phyloP scores from a whole-genome alignment of 2,329 filamentous ascomycete genomes.

The Pestalotiopsis fici region DNA sequence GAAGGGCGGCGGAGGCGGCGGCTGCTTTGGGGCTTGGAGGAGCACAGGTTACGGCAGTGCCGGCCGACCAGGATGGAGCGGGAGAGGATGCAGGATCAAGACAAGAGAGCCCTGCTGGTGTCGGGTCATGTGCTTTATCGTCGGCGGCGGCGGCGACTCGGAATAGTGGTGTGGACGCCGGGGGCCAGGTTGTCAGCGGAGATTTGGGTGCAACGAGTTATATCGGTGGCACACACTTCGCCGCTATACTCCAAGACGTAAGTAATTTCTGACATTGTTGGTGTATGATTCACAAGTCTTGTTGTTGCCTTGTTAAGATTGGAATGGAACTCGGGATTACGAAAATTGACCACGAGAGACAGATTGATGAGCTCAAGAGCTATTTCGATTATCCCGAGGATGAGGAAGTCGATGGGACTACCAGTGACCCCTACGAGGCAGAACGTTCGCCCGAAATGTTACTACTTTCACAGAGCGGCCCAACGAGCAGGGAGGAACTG shows the following conservation, averaged over 20 bases:
- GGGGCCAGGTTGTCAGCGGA: conserved; percentile 45
- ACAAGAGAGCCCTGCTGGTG: not conserved
- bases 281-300: too few relatives aligned
- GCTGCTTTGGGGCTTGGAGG: too few relatives aligned
- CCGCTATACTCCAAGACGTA: conserved; percentile 62
- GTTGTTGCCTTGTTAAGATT: too few relatives aligned
- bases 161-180: conserved; percentile 8
- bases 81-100: too few relatives aligned
- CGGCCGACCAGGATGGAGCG: too few relatives aligned
- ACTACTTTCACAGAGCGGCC: conserved; percentile 38
- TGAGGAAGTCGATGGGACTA: conserved; percentile 22
- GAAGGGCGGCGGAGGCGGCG: not conserved
- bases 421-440: conserved; percentile 29
- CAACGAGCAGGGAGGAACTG: conserved; percentile 45
- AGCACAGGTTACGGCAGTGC: too few relatives aligned
- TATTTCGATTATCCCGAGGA: conserved; percentile 55
- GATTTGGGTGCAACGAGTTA: conserved; percentile 46
- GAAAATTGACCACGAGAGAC: conserved; percentile 13
- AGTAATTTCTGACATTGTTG: too few relatives aligned
- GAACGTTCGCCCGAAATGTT: conserved; percentile 43
- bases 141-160: not conserved
- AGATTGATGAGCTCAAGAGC: conserved; percentile 61
- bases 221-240: conserved; percentile 60
- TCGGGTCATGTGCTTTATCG: not conserved
- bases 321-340: not conserved